phyloP scores from a whole-genome alignment of 352 stramenopile genomes.

The Stramenopiles sp. region DNA sequence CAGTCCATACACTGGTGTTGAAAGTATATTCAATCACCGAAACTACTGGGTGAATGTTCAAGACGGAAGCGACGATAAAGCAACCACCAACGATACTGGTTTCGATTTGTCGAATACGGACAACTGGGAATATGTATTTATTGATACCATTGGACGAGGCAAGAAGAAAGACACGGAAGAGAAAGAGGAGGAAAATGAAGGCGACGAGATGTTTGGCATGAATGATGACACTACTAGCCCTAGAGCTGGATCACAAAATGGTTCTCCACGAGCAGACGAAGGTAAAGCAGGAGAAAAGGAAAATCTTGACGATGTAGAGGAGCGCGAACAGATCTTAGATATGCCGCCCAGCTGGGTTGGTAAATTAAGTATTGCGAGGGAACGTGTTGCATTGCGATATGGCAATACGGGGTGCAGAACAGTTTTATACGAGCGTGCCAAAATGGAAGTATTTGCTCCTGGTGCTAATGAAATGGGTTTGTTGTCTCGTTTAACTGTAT shows the following conservation, averaged over 20 bases:
- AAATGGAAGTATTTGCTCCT: slow-evolving; percentile 76
- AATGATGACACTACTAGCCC: slow-evolving; percentile 1
- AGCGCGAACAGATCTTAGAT: slow-evolving; percentile 27
- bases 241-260: not conserved
- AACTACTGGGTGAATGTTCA: slow-evolving; percentile 92
- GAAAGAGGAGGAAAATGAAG: slow-evolving; percentile 29
- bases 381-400: slow-evolving; percentile 54
- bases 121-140: slow-evolving; percentile 73
- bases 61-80: not conserved
- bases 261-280: not conserved
- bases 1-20: slow-evolving; percentile 56
- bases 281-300: slow-evolving; percentile 6
- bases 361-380: slow-evolving; percentile 44
- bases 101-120: slow-evolving; percentile 51
- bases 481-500: slow-evolving; percentile 53
- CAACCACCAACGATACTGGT: slow-evolving; percentile 19
- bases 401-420: slow-evolving; percentile 54
- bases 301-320: slow-evolving; percentile 6
- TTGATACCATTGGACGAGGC: slow-evolving; percentile 38
- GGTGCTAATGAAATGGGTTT: slow-evolving; percentile 62
- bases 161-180: slow-evolving; percentile 32
- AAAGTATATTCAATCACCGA: slow-evolving; percentile 72
- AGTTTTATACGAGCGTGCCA: slow-evolving; percentile 61
- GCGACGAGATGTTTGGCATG: not conserved
- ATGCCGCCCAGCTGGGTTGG: slow-evolving; percentile 51